A percentile compares a stretch with the other conserved stretches of the same genome.
These are phyloP conservation scores for Psilocybe cyanescens DNA, from an alignment of 768 basidiomycete genomes.

Conservation along the genomic window DNA sequence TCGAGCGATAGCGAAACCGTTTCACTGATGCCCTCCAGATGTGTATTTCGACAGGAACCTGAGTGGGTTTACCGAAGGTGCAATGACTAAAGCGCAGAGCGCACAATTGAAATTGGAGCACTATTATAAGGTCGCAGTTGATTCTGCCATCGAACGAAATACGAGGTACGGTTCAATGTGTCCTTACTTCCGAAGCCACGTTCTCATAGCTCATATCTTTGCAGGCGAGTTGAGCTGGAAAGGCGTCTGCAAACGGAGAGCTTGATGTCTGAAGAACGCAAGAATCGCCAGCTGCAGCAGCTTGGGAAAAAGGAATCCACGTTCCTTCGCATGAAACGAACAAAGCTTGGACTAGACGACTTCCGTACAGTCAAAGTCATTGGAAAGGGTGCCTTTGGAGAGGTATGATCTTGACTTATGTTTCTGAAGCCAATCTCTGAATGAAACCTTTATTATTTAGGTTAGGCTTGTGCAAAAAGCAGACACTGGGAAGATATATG, in stretches of 20 bases:
- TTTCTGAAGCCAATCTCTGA: not conserved
- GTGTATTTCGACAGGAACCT: constrained; percentile 91
- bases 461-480: constrained; percentile 95
- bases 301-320: constrained; percentile 89
- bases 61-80: constrained; percentile 76
- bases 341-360: constrained; percentile 88
- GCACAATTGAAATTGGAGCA: constrained; percentile 96
- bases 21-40: constrained; percentile 45
- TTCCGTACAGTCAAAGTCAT: constrained; percentile 99
- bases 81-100: constrained; percentile 81
- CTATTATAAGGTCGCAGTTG: constrained; percentile 96
- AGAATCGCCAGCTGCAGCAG: constrained; percentile 80
- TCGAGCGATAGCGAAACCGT: constrained; percentile 1
- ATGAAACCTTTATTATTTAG: constrained; percentile 24
- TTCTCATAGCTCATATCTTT: no score
- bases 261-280: constrained; percentile 80
- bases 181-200: not conserved
- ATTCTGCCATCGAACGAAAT: constrained; percentile 93
- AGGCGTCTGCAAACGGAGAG: constrained; percentile 73
- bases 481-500: constrained; percentile 98
- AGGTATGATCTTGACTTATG: constrained; percentile 51
- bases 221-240: constrained; percentile 87
- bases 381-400: constrained; percentile 98
- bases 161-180: constrained; percentile 58
- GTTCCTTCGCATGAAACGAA: constrained; percentile 85